Conservation (phyloP, 129 eudicot genomes). For the Centaurea solstitialis region DNA sequence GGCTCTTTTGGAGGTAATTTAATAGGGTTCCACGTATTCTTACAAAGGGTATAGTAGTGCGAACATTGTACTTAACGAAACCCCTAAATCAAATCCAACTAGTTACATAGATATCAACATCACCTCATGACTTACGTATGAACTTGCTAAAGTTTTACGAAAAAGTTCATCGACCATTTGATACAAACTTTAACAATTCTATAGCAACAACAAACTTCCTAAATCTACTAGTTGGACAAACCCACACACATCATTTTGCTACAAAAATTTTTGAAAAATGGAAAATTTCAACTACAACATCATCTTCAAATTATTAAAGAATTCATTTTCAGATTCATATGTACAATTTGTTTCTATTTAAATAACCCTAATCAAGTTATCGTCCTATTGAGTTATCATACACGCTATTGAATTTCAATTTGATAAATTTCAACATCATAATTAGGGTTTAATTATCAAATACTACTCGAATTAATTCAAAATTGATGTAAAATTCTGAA, state of each 20-base stretch:
- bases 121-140: background rate
- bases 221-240: background rate
- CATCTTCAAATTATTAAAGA: background rate
- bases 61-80: background rate
- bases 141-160: background rate
- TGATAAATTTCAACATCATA: background rate
- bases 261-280: too few relatives aligned
- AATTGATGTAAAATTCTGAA: background rate
- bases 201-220: background rate
- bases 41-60: background rate
- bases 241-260: background rate
- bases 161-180: background rate
- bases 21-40: background rate
- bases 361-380: background rate
- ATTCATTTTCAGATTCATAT: slow-evolving; percentile 3
- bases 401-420: background rate
- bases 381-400: background rate
- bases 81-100: background rate
- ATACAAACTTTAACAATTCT: background rate
- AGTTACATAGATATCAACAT: background rate
- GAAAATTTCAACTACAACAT: too few relatives aligned
- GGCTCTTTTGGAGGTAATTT: background rate
- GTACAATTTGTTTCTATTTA: background rate
- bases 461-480: background rate
- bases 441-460: background rate